Conservation (phyloP, 2,329 filamentous ascomycete genomes). For the Fusarium foetens region DNA sequence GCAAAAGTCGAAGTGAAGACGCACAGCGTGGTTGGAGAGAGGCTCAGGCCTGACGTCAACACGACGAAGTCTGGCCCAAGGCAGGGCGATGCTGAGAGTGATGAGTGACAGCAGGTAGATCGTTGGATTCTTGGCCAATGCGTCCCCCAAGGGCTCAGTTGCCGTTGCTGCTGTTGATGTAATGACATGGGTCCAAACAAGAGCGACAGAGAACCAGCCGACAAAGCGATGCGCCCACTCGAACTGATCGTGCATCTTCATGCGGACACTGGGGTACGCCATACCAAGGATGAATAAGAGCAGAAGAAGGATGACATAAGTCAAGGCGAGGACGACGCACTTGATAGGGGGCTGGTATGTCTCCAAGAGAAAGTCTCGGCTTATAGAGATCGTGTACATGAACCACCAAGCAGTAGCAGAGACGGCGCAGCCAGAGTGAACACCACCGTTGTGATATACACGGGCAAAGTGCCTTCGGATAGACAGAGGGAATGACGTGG, state of each 20-base stretch:
- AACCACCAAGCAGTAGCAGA: conserved; percentile 54
- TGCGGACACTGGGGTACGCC: conserved; percentile 38
- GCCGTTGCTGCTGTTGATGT: conserved; percentile 59
- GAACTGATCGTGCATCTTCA: conserved; percentile 68
- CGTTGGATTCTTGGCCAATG: conserved; percentile 11
- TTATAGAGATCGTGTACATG: conserved; percentile 40
- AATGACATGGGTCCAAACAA: conserved; percentile 70
- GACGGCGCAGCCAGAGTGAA: conserved; percentile 56
- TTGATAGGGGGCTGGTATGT: conserved; percentile 9
- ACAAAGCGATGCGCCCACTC: conserved; percentile 74
- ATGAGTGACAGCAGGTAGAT: conserved; percentile 20
- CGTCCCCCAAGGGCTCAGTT: conserved; percentile 4
- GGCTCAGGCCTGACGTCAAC: conserved; percentile 69
- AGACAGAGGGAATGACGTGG: conserved; percentile 54
- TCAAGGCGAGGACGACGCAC: conserved; percentile 38
- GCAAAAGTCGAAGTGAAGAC: conserved; percentile 71
- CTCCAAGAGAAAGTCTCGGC: conserved; percentile 4
- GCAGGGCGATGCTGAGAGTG: conserved; percentile 24
- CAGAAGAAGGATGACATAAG: conserved; percentile 37
- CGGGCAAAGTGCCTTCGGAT: conserved; percentile 55
- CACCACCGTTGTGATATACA: conserved; percentile 57
- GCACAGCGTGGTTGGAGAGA: conserved; percentile 75
- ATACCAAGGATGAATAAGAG: conserved; percentile 41
- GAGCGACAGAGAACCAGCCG: conserved; percentile 69
- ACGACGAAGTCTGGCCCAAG: conserved; percentile 73